phyloP scores from a whole-genome alignment of 2,329 filamentous ascomycete species.

The Talaromyces islandicus region DNA sequence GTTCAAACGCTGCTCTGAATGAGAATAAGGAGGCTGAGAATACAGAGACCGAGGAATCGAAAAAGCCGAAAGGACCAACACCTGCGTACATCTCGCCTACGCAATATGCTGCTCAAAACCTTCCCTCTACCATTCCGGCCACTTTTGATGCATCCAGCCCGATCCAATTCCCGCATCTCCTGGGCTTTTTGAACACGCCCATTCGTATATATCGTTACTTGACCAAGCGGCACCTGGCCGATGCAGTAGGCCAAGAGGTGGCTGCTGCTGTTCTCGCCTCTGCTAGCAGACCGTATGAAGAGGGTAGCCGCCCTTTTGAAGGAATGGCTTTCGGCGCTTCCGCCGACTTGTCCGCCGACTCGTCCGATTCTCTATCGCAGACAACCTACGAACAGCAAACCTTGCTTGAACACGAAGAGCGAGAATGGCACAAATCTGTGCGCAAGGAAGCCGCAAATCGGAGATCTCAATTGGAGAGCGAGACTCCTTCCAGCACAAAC shows the following conservation, averaged over 20 bases:
- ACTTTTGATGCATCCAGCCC: slow-evolving; percentile 67
- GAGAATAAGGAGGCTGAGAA: slow-evolving; percentile 38
- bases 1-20: slow-evolving; percentile 26
- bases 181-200: slow-evolving; percentile 88
- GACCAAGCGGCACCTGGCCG: slow-evolving; percentile 73
- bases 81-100: slow-evolving; percentile 66
- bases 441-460: slow-evolving; percentile 43
- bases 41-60: slow-evolving; percentile 42
- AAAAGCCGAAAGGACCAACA: slow-evolving; percentile 53
- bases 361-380: slow-evolving; percentile 23
- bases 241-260: slow-evolving; percentile 79
- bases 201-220: slow-evolving; percentile 82
- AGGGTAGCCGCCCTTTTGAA: slow-evolving; percentile 18
- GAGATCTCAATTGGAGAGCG: slow-evolving; percentile 1
- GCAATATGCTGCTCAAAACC: slow-evolving; percentile 62
- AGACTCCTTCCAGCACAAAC: slow-evolving; percentile 22
- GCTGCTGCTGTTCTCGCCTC: slow-evolving; percentile 70
- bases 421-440: slow-evolving; percentile 77
- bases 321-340: slow-evolving; percentile 13
- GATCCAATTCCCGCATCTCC: slow-evolving; percentile 77
- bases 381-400: slow-evolving; percentile 57
- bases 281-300: slow-evolving; percentile 35
- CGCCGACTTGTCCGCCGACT: slow-evolving; percentile 13
- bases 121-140: slow-evolving; percentile 61
- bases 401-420: slow-evolving; percentile 65